Percentiles rank a stretch among this genome's conserved stretches.
phyloP scores from a whole-genome alignment of 148 eudicot genomes.

The Camellia lanceoleosa region DNA sequence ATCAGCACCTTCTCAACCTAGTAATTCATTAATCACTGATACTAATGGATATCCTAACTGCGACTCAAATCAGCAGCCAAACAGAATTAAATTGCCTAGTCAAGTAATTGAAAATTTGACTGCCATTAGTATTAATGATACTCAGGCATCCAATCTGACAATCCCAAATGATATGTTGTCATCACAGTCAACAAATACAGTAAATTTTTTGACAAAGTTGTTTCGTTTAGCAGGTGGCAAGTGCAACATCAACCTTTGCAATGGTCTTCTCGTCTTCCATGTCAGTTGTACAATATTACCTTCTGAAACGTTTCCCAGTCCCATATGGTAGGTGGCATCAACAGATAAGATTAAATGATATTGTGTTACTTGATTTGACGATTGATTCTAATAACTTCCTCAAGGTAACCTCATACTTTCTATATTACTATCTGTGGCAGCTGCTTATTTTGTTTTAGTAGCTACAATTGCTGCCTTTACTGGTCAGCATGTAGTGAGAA shows the following conservation, averaged over 20 bases:
- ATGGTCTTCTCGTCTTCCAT: slow-evolving; percentile 70
- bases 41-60: not conserved
- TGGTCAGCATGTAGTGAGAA: slow-evolving; percentile 52
- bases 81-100: not conserved
- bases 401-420: not conserved
- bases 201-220: not conserved
- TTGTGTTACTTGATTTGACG: too few species aligned
- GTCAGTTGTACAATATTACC: slow-evolving; percentile 63
- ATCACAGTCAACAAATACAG: not conserved
- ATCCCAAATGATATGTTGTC: not conserved
- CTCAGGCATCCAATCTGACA: not conserved
- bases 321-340: slow-evolving; percentile 47
- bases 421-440: slow-evolving; percentile 20
- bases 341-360: not conserved
- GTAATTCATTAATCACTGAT: not conserved
- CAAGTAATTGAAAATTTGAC: not conserved
- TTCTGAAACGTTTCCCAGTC: slow-evolving; percentile 65
- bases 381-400: not conserved
- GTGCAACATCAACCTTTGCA: slow-evolving; percentile 68
- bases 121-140: not conserved
- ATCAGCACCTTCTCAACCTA: not conserved
- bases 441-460: slow-evolving; percentile 41
- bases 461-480: slow-evolving; percentile 46
- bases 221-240: slow-evolving; percentile 49
- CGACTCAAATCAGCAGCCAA: too few species aligned